These are phyloP conservation scores for Lophiotrema nucula DNA, from an alignment of 495 filamentous ascomycete species.

Conservation along the genomic window DNA sequence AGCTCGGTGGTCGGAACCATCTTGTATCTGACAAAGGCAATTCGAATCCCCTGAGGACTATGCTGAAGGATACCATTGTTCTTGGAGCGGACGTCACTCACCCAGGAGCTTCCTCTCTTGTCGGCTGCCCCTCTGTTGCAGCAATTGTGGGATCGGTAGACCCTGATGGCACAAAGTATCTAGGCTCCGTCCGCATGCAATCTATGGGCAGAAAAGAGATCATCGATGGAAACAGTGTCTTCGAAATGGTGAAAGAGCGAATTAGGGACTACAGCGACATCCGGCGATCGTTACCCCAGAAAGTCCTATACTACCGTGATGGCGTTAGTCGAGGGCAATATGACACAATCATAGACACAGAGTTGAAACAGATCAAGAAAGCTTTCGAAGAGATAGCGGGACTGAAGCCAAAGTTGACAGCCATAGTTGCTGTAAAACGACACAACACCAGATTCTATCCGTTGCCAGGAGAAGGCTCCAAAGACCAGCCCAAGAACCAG, in stretches of 20 bases:
- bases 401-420: slow-evolving; percentile 11
- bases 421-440: slow-evolving; percentile 18
- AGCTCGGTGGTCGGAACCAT: slow-evolving; percentile 11
- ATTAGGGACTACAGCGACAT: neutral
- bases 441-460: slow-evolving; percentile 53
- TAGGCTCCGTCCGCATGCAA: slow-evolving; percentile 14
- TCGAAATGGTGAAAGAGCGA: slow-evolving; percentile 5
- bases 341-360: neutral
- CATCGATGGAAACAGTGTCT: neutral
- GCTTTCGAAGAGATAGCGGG: slow-evolving; percentile 28
- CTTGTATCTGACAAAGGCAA: neutral
- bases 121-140: slow-evolving; percentile 4
- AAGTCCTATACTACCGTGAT: slow-evolving; percentile 24
- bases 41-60: neutral
- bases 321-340: slow-evolving; percentile 21
- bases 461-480: too few relatives aligned
- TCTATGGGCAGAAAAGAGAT: neutral
- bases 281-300: neutral
- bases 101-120: neutral
- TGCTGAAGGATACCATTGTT: slow-evolving; percentile 8
- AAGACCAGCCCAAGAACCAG: neutral
- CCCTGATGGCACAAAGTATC: neutral
- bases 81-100: slow-evolving; percentile 31
- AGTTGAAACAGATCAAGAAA: slow-evolving; percentile 10
- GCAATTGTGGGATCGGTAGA: slow-evolving; percentile 18